A percentile compares a stretch with the other conserved stretches of the same genome.
phyloP scores from a whole-genome alignment of 495 filamentous ascomycete genomes.

The Neurospora sp. region DNA sequence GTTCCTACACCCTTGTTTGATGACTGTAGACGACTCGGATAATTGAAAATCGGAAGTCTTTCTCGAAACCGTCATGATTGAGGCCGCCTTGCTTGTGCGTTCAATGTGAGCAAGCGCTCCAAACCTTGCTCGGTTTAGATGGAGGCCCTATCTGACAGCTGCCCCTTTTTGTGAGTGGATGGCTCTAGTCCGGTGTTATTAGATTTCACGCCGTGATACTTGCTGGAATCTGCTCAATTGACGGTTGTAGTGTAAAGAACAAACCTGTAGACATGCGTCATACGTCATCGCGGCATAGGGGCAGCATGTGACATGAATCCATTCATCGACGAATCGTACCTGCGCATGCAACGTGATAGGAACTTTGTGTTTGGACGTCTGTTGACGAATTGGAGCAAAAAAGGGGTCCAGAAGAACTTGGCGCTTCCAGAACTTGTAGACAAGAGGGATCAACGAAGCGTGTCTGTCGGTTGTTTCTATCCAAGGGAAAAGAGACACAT shows the following conservation, averaged over 20 bases:
- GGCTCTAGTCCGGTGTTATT: neutral
- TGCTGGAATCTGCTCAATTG: neutral
- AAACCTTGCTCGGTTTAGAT: neutral
- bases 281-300: neutral
- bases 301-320: neutral
- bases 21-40: neutral
- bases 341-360: neutral
- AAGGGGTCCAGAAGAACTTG: neutral
- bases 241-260: neutral
- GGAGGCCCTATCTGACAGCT: neutral
- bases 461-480: neutral
- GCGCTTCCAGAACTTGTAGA: neutral
- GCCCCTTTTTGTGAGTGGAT: neutral
- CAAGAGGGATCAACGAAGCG: neutral
- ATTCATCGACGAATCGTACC: neutral
- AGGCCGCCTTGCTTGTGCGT: neutral
- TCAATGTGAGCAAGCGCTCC: neutral
- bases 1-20: neutral
- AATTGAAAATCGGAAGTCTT: neutral
- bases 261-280: neutral
- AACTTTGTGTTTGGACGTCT: neutral
- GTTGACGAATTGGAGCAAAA: neutral
- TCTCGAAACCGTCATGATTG: neutral
- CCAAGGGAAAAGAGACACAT: neutral
- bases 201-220: neutral